Evolutionary conservation across 1,284 basidiomycete genomes (phyloP), one percentile per base, ranked within the genome.

Genomic region (Stygiomarasmius scandens): DNA sequence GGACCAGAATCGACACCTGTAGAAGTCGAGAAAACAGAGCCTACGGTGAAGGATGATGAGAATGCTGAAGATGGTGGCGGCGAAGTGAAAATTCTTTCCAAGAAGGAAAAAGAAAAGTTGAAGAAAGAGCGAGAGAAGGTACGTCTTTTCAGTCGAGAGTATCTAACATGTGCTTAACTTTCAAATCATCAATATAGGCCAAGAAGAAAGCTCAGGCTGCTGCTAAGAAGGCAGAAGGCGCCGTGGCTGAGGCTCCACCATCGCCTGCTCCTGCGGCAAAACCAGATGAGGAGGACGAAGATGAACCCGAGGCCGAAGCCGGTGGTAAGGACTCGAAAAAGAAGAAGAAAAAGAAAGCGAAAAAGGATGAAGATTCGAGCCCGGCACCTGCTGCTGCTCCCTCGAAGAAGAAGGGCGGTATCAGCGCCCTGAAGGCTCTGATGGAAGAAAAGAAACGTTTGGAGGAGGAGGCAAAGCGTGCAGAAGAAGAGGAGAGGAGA

Each of bases 111-210:
- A 76, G 93, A 96, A 71, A 90, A 88, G 68, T 77, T 95, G 59
- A 96, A 96, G 84, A 96, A 96, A 74, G 95, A 96, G 74, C 85
- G 86, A 58, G 94, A 96, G 77, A 96, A 96, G 87, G 93, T 88
- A 52, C 34, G 70, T 62, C 32, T 43, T 32, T 20, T 32, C 10
- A 27, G 19, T 52, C 46, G 56, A 55, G 54, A 54, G 10, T 46
- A 49, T 51, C 46, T 49, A 56, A 24, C 24, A 29, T 46, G 51
- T 49, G 47, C 36, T 9, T 11, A 4, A 38, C 14, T 22, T 47
- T 58, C 20, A n/a, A n/a, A n/a, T 44, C 48, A 59, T 56, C 49
- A 56, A 52, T 58, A 3, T 68, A 95, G 93, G 94, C 92, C 0
- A 96, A 95, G 82, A 98, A 96, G 79, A 96, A 96, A 72, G 93